phyloP scores from a whole-genome alignment of 139 green algal genomes.

The Chlorella sorokiniana region DNA sequence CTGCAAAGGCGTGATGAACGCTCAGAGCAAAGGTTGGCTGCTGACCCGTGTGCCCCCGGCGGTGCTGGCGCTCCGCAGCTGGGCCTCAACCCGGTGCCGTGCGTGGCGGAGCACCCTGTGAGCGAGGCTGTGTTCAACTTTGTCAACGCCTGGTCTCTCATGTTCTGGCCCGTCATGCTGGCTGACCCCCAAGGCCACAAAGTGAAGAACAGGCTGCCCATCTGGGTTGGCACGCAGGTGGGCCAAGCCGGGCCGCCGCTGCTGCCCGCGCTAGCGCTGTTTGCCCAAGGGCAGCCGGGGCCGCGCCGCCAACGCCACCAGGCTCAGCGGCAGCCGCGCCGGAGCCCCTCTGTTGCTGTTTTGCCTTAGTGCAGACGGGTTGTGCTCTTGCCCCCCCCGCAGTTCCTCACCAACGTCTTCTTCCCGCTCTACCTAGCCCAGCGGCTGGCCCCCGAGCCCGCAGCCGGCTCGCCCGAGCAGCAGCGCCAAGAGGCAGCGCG shows the following conservation, averaged over 20 bases:
- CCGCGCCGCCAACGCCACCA: too few species aligned
- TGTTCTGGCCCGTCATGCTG: conserved; percentile 77
- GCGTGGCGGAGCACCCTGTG: conserved; percentile 40
- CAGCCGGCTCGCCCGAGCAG: neutral
- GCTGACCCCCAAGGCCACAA: conserved; percentile 57
- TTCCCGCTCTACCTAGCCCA: conserved; percentile 80
- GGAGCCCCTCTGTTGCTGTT: neutral
- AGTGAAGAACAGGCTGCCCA: conserved; percentile 46
- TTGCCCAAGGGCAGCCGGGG: too few species aligned
- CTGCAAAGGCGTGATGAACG: too few species aligned
- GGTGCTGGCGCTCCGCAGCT: too few species aligned
- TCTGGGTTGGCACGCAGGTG: conserved; percentile 72
- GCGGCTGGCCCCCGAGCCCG: conserved; percentile 51
- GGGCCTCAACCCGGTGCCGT: conserved; percentile 55
- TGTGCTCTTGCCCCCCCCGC: neutral
- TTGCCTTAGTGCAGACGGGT: neutral
- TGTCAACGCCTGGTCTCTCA: conserved; percentile 72
- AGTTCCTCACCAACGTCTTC: conserved; percentile 87
- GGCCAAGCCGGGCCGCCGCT: too few species aligned
- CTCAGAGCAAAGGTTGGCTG: too few species aligned
- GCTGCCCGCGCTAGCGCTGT: too few species aligned
- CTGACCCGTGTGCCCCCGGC: too few species aligned
- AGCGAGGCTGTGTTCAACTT: conserved; percentile 84
- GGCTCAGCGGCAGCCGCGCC: neutral
- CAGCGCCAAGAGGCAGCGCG: neutral